phyloP scores from a whole-genome alignment of 83 land plant genomes.

The Isoetes engelmannii region DNA sequence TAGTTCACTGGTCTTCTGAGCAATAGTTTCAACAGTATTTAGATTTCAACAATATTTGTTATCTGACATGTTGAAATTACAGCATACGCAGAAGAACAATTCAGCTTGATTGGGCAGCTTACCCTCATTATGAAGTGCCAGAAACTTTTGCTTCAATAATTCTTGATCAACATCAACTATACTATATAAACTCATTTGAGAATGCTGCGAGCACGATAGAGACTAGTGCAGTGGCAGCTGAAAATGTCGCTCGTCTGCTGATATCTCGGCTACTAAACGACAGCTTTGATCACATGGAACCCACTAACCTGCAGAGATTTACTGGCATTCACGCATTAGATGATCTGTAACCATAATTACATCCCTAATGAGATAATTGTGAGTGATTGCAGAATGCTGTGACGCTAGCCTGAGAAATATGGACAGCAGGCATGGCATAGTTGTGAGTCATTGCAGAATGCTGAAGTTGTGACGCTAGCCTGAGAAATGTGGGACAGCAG shows the following conservation, averaged over 20 bases:
- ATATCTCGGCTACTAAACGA: conserved; percentile 62
- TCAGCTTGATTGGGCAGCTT: conserved; percentile 82
- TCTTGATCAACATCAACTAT: conserved; percentile 67
- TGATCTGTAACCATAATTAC: too few species aligned
- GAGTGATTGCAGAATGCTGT: too few species aligned
- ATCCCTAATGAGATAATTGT: too few species aligned
- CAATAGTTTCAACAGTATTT: neutral
- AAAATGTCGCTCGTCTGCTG: conserved; percentile 85
- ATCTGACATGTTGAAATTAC: conserved; percentile 13
- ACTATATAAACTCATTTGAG: conserved; percentile 91
- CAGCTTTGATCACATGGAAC: too few species aligned
- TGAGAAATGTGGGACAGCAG: too few species aligned
- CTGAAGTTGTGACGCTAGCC: too few species aligned
- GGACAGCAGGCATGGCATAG: too few species aligned
- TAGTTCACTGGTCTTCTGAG: conserved; percentile 25
- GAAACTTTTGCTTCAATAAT: conserved; percentile 77
- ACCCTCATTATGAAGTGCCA: conserved; percentile 82
- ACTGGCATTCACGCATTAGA: too few species aligned
- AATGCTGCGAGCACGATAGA: conserved; percentile 96
- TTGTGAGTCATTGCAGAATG: too few species aligned
- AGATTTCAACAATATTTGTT: neutral
- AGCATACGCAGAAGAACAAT: conserved; percentile 67
- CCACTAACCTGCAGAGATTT: too few species aligned
- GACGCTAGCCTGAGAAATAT: too few species aligned
- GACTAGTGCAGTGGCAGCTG: conserved; percentile 87